Conservation (phyloP, 75 land plant species). For the Larix kaempferi region DNA sequence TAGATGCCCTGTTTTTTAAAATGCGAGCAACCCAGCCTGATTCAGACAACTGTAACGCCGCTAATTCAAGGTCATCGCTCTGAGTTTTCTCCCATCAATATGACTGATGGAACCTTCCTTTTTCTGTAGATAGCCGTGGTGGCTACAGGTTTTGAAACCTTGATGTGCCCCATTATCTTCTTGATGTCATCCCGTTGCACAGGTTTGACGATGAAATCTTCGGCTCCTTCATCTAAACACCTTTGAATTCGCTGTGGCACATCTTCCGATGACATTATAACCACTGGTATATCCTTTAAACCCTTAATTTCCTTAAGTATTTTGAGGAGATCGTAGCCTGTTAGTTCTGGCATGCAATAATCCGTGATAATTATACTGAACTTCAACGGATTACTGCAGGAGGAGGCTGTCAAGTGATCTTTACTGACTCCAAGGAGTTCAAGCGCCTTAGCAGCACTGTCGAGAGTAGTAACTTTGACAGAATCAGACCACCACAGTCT, state of each 20-base stretch:
- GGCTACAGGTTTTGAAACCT: neutral
- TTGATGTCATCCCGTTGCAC: slow-evolving; percentile 29
- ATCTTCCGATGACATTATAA: slow-evolving; percentile 83
- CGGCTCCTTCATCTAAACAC: slow-evolving; percentile 36
- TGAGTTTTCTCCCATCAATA: neutral
- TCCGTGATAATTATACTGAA: slow-evolving; percentile 82
- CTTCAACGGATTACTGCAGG: slow-evolving; percentile 16
- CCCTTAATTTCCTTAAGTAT: slow-evolving; percentile 55
- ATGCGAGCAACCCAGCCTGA: neutral
- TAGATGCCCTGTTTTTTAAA: too few relatives aligned
- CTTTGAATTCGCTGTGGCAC: slow-evolving; percentile 55
- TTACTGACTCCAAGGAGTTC: slow-evolving; percentile 63
- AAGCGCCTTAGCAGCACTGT: slow-evolving; percentile 70
- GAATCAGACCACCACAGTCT: slow-evolving; percentile 32
- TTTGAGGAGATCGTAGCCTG: slow-evolving; percentile 84
- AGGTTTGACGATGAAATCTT: slow-evolving; percentile 38
- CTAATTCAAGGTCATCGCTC: slow-evolving; percentile 5
- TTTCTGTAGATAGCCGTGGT: neutral
- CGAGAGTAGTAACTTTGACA: slow-evolving; percentile 71
- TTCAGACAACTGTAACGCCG: slow-evolving; percentile 6
- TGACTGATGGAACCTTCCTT: neutral
- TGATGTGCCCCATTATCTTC: slow-evolving; percentile 16
- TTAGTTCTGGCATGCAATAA: slow-evolving; percentile 91
- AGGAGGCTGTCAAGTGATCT: neutral
- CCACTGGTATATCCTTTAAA: slow-evolving; percentile 67